phyloP scores from a whole-genome alignment of 2,329 filamentous ascomycete genomes.

The Botryosphaeria agaves region DNA sequence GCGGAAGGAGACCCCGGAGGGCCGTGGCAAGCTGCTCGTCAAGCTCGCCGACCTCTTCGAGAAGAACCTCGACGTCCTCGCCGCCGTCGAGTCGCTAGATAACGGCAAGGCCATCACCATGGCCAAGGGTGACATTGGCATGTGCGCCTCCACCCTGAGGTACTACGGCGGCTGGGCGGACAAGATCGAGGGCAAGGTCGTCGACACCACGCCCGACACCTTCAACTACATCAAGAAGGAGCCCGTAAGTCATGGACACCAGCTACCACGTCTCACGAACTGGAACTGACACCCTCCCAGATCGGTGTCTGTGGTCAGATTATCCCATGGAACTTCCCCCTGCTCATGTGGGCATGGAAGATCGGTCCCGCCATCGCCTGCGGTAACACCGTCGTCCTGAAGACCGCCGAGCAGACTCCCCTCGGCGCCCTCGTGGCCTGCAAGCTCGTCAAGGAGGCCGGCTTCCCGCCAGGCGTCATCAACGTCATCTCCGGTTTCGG shows the following conservation, averaged over 20 bases:
- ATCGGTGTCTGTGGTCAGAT: conserved; percentile 73
- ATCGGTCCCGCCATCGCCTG: conserved; percentile 55
- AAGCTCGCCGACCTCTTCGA: conserved; percentile 71
- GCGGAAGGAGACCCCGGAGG: conserved; percentile 54
- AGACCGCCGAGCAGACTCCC: conserved; percentile 62
- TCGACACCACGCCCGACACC: conserved; percentile 60
- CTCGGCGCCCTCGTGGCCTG: conserved; percentile 50
- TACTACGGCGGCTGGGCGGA: conserved; percentile 88
- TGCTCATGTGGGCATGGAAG: conserved; percentile 75
- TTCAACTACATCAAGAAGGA: conserved; percentile 74
- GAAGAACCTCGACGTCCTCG: conserved; percentile 59
- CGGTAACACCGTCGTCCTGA: conserved; percentile 56
- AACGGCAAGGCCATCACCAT: conserved; percentile 69
- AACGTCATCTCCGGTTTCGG: conserved; percentile 68
- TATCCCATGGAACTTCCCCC: conserved; percentile 78
- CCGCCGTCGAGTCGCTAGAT: conserved; percentile 72
- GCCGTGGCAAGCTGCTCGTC: conserved; percentile 50
- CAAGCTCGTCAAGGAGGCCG: conserved; percentile 53
- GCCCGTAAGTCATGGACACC: conserved; percentile 32
- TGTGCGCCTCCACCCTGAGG: conserved; percentile 53
- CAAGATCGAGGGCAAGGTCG: conserved; percentile 78
- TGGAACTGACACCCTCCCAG: conserved; percentile 17
- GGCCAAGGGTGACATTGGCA: conserved; percentile 57
- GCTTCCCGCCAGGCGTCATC: conserved; percentile 61
- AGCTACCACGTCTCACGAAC: background rate